Conservation (phyloP, 2,329 filamentous ascomycete species). For the Tolypocladium sp. region DNA sequence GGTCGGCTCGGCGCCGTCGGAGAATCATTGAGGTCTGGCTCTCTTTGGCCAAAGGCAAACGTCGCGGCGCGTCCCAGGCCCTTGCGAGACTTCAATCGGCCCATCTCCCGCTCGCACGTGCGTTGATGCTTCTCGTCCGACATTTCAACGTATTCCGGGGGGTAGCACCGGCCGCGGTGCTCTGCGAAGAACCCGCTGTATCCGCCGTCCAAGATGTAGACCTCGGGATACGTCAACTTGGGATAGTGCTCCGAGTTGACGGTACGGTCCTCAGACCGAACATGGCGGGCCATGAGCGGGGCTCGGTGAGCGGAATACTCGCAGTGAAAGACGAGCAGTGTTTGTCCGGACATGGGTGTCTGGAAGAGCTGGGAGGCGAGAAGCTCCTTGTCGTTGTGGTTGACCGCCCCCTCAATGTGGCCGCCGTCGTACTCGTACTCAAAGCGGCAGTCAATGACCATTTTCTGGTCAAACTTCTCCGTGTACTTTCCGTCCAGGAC, state of each 20-base stretch:
- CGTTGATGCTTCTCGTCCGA: conserved; percentile 81
- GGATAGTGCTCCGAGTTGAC: conserved; percentile 83
- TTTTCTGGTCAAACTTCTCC: conserved; percentile 65
- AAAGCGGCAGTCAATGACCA: conserved; percentile 93
- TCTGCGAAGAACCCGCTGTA: conserved; percentile 88
- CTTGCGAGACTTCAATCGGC: conserved; percentile 81
- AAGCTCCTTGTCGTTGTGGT: conserved; percentile 93
- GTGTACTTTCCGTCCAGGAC: conserved; percentile 80
- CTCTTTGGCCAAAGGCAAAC: conserved; percentile 82
- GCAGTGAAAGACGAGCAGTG: conserved; percentile 88
- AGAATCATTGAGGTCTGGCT: conserved; percentile 46
- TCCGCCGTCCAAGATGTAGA: conserved; percentile 93
- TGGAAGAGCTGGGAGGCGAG: conserved; percentile 73
- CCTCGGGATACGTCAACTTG: conserved; percentile 83
- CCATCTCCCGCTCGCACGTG: conserved; percentile 91
- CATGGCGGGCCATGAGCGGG: conserved; percentile 89
- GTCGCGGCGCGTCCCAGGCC: conserved; percentile 84
- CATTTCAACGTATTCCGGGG: conserved; percentile 97
- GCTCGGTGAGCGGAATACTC: conserved; percentile 97
- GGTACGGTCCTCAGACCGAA: conserved; percentile 80
- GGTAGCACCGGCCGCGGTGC: conserved; percentile 74
- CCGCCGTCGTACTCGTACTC: conserved; percentile 98
- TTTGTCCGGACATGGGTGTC: conserved; percentile 55
- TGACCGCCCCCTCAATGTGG: conserved; percentile 87
- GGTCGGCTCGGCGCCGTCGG: conserved; percentile 44